phyloP scores from a whole-genome alignment of 2,329 filamentous ascomycete species.

The Kalmusia sp. region DNA sequence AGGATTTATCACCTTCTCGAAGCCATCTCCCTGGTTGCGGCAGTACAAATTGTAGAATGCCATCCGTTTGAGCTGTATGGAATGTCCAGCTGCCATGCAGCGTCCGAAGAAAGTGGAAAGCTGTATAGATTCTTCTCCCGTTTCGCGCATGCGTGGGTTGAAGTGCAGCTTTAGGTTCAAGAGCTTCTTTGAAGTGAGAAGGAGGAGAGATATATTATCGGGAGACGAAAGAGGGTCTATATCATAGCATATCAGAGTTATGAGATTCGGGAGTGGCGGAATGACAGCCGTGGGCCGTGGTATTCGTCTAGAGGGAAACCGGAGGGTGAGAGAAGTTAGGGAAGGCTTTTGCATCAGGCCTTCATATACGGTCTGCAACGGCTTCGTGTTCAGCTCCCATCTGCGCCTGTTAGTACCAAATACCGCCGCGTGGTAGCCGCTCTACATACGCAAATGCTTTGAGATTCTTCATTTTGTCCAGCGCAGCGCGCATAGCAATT shows the following conservation, averaged over 20 bases:
- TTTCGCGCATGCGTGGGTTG: slow-evolving; percentile 66
- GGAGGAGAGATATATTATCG: slow-evolving; percentile 65
- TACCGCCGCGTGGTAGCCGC: neutral
- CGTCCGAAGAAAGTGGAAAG: slow-evolving; percentile 64
- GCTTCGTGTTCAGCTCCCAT: slow-evolving; percentile 69
- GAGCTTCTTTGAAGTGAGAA: slow-evolving; percentile 62
- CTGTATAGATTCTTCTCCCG: slow-evolving; percentile 63
- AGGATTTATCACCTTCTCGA: slow-evolving; percentile 54
- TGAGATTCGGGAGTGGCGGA: slow-evolving; percentile 63
- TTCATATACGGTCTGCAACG: slow-evolving; percentile 64
- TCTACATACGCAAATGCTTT: slow-evolving; percentile 58
- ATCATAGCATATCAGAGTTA: slow-evolving; percentile 61
- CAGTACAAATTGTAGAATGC: slow-evolving; percentile 66
- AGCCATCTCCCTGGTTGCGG: slow-evolving; percentile 54
- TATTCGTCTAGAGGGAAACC: slow-evolving; percentile 62
- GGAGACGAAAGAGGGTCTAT: slow-evolving; percentile 71
- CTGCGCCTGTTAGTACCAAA: slow-evolving; percentile 39
- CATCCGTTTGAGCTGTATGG: slow-evolving; percentile 58
- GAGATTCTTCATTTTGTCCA: slow-evolving; percentile 65
- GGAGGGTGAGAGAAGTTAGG: slow-evolving; percentile 62
- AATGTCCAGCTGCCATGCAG: slow-evolving; percentile 55
- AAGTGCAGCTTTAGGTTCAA: slow-evolving; percentile 65
- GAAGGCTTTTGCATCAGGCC: slow-evolving; percentile 59
- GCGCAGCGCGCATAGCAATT: slow-evolving; percentile 63
- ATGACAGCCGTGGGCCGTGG: slow-evolving; percentile 64